These are phyloP conservation scores for Solanum hybrid DNA, from an alignment of 305 asterid genomes.

Conservation along the genomic window DNA sequence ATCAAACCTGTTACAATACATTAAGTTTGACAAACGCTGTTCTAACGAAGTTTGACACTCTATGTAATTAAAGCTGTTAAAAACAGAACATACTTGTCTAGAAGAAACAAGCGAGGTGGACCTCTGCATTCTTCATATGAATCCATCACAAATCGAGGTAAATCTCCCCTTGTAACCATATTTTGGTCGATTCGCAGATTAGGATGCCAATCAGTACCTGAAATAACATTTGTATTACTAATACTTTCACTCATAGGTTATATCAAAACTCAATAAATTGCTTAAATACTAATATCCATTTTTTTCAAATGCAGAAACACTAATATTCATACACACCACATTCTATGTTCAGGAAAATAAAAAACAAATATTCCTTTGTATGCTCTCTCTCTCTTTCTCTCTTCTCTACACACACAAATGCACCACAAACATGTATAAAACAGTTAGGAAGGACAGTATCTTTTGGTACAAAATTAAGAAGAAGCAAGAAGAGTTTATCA, in stretches of 20 bases:
- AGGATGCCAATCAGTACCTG: slow-evolving; percentile 91
- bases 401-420: background rate
- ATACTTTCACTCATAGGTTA: background rate
- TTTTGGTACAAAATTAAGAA: background rate
- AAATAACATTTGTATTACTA: slow-evolving; percentile 7
- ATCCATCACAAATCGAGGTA: slow-evolving; percentile 88
- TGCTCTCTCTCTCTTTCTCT: background rate
- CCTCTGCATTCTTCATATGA: slow-evolving; percentile 96
- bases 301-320: background rate
- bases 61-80: background rate
- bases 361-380: background rate
- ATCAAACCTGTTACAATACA: slow-evolving; percentile 51
- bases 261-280: background rate
- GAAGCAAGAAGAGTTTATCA: background rate
- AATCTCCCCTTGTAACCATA: slow-evolving; percentile 59
- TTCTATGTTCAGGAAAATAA: background rate
- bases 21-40: background rate
- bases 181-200: slow-evolving; percentile 45
- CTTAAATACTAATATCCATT: background rate
- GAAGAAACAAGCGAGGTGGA: slow-evolving; percentile 89
- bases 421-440: background rate
- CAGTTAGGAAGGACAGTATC: background rate
- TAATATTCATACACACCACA: background rate
- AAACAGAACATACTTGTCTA: slow-evolving; percentile 69
- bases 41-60: background rate